Percentiles rank a stretch among this genome's conserved stretches.
These are phyloP conservation scores for Pseudoneurospora amorphoporcata DNA, from an alignment of 495 filamentous ascomycete genomes.

Conservation along the genomic window DNA sequence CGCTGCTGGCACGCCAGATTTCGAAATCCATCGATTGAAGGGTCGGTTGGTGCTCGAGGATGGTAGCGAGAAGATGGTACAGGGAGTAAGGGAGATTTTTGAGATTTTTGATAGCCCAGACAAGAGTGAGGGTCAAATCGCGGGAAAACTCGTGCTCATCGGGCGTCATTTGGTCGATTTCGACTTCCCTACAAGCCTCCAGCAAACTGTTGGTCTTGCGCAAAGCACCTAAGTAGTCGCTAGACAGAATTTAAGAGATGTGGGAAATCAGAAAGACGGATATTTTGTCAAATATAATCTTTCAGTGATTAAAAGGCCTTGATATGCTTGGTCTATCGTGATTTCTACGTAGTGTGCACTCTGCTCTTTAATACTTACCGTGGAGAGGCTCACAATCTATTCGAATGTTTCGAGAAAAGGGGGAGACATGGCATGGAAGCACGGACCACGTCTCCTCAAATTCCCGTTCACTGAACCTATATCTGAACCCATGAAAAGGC, in stretches of 20 bases:
- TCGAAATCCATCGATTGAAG: slow-evolving; percentile 84
- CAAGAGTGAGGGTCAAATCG: slow-evolving; percentile 3
- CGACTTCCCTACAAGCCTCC: slow-evolving; percentile 34
- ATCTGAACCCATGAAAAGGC: background rate
- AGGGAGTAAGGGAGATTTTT: slow-evolving; percentile 88
- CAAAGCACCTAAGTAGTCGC: background rate
- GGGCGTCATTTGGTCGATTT: slow-evolving; percentile 50
- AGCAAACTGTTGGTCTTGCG: slow-evolving; percentile 9
- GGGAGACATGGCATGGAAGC: background rate
- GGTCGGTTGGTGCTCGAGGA: slow-evolving; percentile 54
- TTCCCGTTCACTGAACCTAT: background rate
- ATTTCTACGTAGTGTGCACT: background rate
- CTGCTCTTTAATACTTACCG: background rate
- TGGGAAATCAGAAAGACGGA: background rate
- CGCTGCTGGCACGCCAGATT: slow-evolving; percentile 2
- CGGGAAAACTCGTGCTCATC: slow-evolving; percentile 74
- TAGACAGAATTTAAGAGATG: background rate
- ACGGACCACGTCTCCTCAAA: background rate
- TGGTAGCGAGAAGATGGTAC: slow-evolving; percentile 63
- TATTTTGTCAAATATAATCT: background rate
- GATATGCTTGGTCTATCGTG: background rate
- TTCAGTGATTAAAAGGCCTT: background rate
- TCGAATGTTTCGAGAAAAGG: background rate
- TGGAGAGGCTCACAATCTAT: background rate
- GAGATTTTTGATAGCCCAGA: slow-evolving; percentile 64